These are phyloP conservation scores for Dinochytrium kinnereticum DNA, from an alignment of 371 early-diverging fungal genomes.

Conservation along the genomic window DNA sequence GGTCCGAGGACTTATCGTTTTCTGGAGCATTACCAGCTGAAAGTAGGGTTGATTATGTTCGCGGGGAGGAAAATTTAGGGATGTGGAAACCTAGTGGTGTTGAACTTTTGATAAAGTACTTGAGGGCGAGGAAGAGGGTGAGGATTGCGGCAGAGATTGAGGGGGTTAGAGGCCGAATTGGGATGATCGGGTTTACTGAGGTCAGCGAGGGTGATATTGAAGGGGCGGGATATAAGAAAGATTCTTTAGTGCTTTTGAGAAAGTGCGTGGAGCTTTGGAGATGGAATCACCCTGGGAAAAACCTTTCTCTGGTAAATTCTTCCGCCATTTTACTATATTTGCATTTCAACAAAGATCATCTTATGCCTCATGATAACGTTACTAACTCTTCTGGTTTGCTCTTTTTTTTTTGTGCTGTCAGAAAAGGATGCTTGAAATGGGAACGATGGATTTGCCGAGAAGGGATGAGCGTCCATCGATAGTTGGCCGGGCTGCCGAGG, in stretches of 20 bases:
- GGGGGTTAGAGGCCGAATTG: background rate
- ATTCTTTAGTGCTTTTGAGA: conserved; percentile 2
- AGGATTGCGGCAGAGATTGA: background rate
- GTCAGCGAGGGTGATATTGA: conserved; percentile 28
- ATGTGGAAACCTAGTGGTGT: conserved; percentile 80
- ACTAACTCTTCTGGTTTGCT: no score
- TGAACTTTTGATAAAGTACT: conserved; percentile 69
- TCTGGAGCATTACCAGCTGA: background rate
- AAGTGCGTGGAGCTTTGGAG: conserved; percentile 43
- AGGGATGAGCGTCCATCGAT: conserved; percentile 19
- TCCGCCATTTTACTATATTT: background rate
- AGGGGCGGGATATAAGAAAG: background rate
- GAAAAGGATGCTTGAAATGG: no score
- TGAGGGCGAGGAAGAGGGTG: background rate
- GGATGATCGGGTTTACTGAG: background rate
- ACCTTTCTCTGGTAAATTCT: conserved; percentile 32
- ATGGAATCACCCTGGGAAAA: background rate
- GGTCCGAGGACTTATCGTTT: background rate
- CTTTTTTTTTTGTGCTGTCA: no score
- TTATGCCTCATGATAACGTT: no score
- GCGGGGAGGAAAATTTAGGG: conserved; percentile 82
- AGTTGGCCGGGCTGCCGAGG: background rate
- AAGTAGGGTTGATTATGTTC: conserved; percentile 74
- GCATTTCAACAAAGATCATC: no score
- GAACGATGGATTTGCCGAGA: no score